These are phyloP conservation scores for Vachellia collinsii DNA, from an alignment of 306 rosid species.

Conservation along the genomic window DNA sequence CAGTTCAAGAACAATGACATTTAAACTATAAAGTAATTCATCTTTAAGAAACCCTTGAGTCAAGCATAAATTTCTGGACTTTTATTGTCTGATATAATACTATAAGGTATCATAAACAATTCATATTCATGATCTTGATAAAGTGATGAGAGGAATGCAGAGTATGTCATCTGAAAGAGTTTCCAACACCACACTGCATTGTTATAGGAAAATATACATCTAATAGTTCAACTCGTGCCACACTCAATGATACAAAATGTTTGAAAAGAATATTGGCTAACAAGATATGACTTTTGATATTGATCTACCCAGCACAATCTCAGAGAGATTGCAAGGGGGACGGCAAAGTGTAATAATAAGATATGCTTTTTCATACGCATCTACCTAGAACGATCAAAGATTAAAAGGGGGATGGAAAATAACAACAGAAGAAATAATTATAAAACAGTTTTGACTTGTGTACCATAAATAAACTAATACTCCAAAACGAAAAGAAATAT, in stretches of 20 bases:
- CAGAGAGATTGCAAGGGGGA: background rate
- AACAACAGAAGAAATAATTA: background rate
- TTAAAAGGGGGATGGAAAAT: background rate
- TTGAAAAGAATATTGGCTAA: background rate
- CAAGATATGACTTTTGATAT: background rate
- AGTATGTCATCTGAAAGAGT: background rate
- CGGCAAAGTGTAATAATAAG: background rate
- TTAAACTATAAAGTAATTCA: background rate
- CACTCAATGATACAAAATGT: background rate
- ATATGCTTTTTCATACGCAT: background rate
- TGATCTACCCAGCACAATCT: background rate
- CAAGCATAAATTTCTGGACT: slow-evolving; percentile 7
- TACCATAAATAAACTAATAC: background rate
- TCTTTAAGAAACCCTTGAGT: background rate
- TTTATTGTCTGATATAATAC: background rate
- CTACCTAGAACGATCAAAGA: too few relatives aligned
- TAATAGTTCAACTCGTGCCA: background rate
- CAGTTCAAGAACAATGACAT: slow-evolving; percentile 3
- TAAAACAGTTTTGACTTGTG: background rate
- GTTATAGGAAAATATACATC: background rate
- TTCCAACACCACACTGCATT: background rate
- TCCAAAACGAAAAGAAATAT: too few relatives aligned
- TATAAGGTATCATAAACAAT: background rate
- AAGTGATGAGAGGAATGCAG: background rate
- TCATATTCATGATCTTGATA: background rate